Conservation (phyloP, 2,329 filamentous ascomycete species). For the Stemphylium beticola region DNA sequence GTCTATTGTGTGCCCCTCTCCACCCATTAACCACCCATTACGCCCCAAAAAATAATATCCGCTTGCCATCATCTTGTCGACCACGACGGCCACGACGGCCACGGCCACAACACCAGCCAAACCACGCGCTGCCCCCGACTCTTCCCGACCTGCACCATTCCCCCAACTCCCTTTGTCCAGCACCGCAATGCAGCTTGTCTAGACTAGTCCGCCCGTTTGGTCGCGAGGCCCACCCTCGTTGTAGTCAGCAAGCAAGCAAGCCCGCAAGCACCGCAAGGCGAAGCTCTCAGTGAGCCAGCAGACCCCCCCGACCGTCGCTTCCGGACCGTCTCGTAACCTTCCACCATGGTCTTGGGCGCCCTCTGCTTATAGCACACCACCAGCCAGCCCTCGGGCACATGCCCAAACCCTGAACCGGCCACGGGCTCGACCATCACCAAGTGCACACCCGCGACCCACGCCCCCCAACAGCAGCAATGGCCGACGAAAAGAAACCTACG, state of each 20-base stretch:
- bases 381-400: conserved; percentile 40
- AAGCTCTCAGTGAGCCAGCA: conserved; percentile 3
- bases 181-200: conserved; percentile 37
- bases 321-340: conserved; percentile 10
- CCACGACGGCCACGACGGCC: conserved; percentile 4
- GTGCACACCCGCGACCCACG: conserved; percentile 20
- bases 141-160: too few relatives aligned
- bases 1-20: conserved; percentile 20
- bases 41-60: conserved; percentile 17
- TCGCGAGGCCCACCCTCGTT: conserved; percentile 11
- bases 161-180: conserved; percentile 19
- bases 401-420: conserved; percentile 18
- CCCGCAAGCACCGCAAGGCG: too few relatives aligned
- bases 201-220: conserved; percentile 17
- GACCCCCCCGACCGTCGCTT: conserved; percentile 7
- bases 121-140: neutral
- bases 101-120: neutral
- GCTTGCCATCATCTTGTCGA: neutral
- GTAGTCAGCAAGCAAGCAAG: conserved; percentile 19
- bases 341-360: conserved; percentile 44
- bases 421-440: conserved; percentile 15
- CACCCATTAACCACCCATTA: conserved; percentile 10
- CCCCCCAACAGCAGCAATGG: conserved; percentile 24
- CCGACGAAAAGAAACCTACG: conserved; percentile 35
- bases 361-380: conserved; percentile 37